These are phyloP conservation scores for Penicillium sp. DNA, from an alignment of 2,329 filamentous ascomycete species.

Conservation along the genomic window DNA sequence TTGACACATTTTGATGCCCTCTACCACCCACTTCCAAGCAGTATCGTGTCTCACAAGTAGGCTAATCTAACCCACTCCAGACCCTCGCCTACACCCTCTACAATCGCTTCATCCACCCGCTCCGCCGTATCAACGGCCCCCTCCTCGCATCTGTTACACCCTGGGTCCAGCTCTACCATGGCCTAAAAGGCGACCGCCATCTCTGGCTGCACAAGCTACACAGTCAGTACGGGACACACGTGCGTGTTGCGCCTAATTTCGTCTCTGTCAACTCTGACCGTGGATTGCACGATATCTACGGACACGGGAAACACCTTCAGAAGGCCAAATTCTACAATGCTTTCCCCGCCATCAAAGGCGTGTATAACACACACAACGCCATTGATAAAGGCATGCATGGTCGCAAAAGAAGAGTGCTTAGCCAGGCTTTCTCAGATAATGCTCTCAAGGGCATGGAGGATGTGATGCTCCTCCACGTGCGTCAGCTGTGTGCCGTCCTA, in stretches of 20 bases:
- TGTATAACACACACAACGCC: constrained; percentile 69
- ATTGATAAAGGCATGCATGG: constrained; percentile 68
- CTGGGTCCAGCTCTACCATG: constrained; percentile 67
- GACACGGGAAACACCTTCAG: constrained; percentile 40
- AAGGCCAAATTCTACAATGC: constrained; percentile 73
- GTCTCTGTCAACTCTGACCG: constrained; percentile 72
- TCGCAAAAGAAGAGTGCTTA: constrained; percentile 67
- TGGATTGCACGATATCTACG: constrained; percentile 49
- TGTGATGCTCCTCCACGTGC: constrained; percentile 63
- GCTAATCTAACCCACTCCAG: constrained; percentile 12
- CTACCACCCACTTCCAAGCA: background rate
- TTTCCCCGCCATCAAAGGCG: constrained; percentile 63
- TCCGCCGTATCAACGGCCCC: constrained; percentile 33
- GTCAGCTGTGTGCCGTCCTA: constrained; percentile 57
- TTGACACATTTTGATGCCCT: background rate
- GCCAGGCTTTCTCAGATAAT: constrained; percentile 67
- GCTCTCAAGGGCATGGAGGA: constrained; percentile 67
- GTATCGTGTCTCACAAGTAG: background rate
- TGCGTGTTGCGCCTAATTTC: constrained; percentile 76
- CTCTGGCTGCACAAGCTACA: constrained; percentile 71
- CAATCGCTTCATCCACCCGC: constrained; percentile 37
- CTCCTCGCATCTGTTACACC: constrained; percentile 33
- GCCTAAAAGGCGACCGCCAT: constrained; percentile 71
- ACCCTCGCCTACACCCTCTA: constrained; percentile 32
- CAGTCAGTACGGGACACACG: constrained; percentile 63